Base-by-base conservation (phyloP, 371 early-diverging fungal species). In the Rhizomucor miehei region DNA sequence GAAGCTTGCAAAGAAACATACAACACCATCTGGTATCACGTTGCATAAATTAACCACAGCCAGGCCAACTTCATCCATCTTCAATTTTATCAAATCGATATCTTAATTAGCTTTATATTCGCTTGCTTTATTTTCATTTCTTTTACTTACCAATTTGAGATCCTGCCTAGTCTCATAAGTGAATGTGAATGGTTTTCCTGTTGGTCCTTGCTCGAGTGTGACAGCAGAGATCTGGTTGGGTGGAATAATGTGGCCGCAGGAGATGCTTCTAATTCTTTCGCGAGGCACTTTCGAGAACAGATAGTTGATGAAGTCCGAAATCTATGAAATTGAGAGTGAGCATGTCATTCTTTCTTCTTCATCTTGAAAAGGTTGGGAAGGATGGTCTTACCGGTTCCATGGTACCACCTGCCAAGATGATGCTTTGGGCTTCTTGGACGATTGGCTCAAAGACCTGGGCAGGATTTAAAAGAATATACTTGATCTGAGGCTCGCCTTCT, bases 321-420 rank as follows among this genome's bases (percentile, higher is more conserved):
- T 56, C 73, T 73, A n/a, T 19, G 13, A 56, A 0, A 51, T 39
- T 1, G n/a, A 16, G 3, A 19, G 1, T n/a, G 9, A 10, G n/a
- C 11, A 38, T 35, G 20, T n/a, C n/a, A n/a, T n/a, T n/a, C n/a
- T n/a, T n/a, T n/a, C n/a, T n/a, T n/a, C n/a, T n/a, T n/a, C n/a
- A n/a, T n/a, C n/a, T n/a, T 16, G 11, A 29, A 19, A n/a, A 1
- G 19, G 13, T 16, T 24, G 36, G 44, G 14, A 29, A 29, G 29
- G 3, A 29, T 29, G n/a, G n/a, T 29, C 76, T 63, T 60, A 91
- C 87, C 1, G 98, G 98, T 56, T 89, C 88, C 94, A 99, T 93
- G 0, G 99, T 97, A 19, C 99, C 99, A 52, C 99, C 98, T 0
- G 98, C 94, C 24, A 99, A 67, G 8, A 99, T 69, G 0, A 98